A percentile compares a stretch with the other conserved stretches of the same genome.
Evolutionary conservation across 1,139 yeast species (phyloP).

Genomic region (Suzukiozyma palmioleophila): DNA sequence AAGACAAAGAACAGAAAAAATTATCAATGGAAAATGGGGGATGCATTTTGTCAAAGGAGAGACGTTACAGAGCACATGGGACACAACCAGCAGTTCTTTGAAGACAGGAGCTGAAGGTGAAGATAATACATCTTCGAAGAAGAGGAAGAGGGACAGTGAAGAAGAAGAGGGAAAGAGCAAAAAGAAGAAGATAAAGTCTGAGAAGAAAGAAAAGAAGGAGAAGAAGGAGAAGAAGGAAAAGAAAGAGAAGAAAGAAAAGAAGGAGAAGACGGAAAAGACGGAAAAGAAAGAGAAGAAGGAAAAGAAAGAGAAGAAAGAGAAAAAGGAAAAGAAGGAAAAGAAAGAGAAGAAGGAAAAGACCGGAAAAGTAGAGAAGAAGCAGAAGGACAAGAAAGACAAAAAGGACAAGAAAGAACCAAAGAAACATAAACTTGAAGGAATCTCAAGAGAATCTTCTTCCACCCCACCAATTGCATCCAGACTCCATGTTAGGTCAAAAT

Average conservation of each 20-base stretch:
- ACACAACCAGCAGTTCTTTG: slow-evolving; percentile 49
- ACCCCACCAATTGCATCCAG: slow-evolving; percentile 49
- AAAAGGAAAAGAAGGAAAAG: slow-evolving; percentile 9
- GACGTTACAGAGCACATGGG: slow-evolving; percentile 80
- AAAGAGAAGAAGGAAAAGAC: slow-evolving; percentile 19
- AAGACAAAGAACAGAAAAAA: slow-evolving; percentile 58
- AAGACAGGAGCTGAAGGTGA: slow-evolving; percentile 4
- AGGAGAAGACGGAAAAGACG: slow-evolving; percentile 19
- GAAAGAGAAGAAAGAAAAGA: slow-evolving; percentile 22
- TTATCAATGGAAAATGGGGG: slow-evolving; percentile 80
- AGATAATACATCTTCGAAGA: slow-evolving; percentile 6
- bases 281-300: slow-evolving; percentile 28
- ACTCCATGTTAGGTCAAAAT: slow-evolving; percentile 75
- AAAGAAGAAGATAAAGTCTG: slow-evolving; percentile 8
- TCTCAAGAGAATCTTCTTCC: slow-evolving; percentile 25
- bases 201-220: slow-evolving; percentile 20
- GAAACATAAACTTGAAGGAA: slow-evolving; percentile 26
- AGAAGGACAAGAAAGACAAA: slow-evolving; percentile 12
- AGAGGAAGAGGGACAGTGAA: slow-evolving; percentile 9
- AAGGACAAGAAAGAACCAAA: slow-evolving; percentile 3
- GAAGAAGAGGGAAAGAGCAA: slow-evolving; percentile 9
- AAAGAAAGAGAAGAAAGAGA: slow-evolving; percentile 15
- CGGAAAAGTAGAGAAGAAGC: slow-evolving; percentile 17
- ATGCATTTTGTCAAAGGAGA: slow-evolving; percentile 85
- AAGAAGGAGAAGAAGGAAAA: slow-evolving; percentile 20